Conservation (phyloP, 192 early-diverging fungal species). For the Backusella macrospora region DNA sequence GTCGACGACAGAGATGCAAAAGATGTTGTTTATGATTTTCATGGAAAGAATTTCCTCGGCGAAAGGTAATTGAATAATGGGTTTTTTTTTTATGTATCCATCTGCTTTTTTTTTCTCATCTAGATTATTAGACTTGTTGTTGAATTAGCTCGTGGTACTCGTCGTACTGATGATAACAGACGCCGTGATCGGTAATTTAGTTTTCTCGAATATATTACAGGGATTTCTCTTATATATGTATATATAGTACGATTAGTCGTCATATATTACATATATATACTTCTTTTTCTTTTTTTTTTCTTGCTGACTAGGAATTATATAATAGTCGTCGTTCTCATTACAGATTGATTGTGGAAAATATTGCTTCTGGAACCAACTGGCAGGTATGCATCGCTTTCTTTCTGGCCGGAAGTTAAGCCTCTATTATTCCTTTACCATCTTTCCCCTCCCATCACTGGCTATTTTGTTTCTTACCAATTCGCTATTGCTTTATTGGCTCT, state of each 20-base stretch:
- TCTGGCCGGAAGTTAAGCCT: conserved; percentile 8
- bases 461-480: conserved; percentile 12
- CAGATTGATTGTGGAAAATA: conserved; percentile 78
- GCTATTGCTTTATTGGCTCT: conserved; percentile 1
- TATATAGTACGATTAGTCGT: background rate
- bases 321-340: conserved; percentile 50
- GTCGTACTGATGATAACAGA: conserved; percentile 40
- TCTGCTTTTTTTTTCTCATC: too few relatives aligned
- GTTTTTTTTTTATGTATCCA: background rate
- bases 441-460: background rate
- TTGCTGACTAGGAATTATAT: background rate
- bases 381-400: conserved; percentile 62
- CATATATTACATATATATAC: background rate
- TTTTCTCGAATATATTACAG: too few relatives aligned
- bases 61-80: conserved; percentile 64
- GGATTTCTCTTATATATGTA: background rate
- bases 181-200: conserved; percentile 44
- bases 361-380: conserved; percentile 81
- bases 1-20: conserved; percentile 83
- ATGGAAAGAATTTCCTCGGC: conserved; percentile 82
- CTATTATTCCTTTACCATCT: conserved; percentile 5
- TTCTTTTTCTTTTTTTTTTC: background rate
- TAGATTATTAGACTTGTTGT: conserved; percentile 65
- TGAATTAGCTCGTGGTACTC: conserved; percentile 75
- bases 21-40: conserved; percentile 85